Evolutionary conservation across 1,284 basidiomycete species (phyloP).

Genomic region (Naganishia sp.): DNA sequence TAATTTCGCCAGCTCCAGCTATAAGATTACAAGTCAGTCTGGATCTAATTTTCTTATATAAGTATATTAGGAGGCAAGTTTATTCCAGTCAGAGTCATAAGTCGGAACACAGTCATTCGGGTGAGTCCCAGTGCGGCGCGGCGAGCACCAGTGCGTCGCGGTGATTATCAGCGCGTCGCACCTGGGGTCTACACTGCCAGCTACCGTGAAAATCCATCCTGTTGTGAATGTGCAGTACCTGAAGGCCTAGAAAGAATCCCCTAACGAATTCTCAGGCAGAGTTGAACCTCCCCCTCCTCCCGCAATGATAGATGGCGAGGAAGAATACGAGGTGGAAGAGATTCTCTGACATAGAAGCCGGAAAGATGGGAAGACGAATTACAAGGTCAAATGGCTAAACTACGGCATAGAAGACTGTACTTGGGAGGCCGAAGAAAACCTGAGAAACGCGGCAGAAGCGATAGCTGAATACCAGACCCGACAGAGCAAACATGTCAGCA

Average conservation of each 20-base stretch:
- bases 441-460: not conserved
- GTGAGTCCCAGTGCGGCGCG: too few species aligned
- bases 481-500: not conserved
- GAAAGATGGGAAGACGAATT: not conserved
- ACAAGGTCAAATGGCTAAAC: not conserved
- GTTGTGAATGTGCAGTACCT: constrained; percentile 10
- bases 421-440: not conserved
- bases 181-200: too few species aligned
- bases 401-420: not conserved
- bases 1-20: too few species aligned
- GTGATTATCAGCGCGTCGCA: too few species aligned
- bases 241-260: not conserved
- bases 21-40: too few species aligned
- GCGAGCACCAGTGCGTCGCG: too few species aligned
- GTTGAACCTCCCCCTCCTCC: constrained; percentile 1
- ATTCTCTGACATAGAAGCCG: not conserved
- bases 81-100: too few species aligned
- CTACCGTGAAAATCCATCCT: not conserved
- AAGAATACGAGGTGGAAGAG: not conserved
- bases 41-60: too few species aligned
- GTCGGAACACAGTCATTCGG: too few species aligned
- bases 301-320: not conserved
- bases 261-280: not conserved
- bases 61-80: too few species aligned
- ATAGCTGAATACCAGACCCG: not conserved